These are phyloP conservation scores for Nicotiana tomentosiformis DNA, from an alignment of 257 asterid genomes.

Conservation along the genomic window DNA sequence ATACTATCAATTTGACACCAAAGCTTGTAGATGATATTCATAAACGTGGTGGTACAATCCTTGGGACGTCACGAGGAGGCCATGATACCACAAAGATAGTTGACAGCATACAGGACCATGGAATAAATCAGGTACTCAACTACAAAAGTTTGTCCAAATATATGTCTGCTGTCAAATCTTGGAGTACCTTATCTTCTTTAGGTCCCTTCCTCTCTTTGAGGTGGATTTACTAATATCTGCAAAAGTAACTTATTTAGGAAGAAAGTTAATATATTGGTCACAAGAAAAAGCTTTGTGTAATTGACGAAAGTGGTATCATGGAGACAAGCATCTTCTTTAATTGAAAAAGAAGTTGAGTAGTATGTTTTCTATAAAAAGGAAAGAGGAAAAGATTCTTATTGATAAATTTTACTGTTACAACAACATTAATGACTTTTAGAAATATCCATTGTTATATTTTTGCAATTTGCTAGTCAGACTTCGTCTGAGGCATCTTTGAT, in stretches of 20 bases:
- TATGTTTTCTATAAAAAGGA: not conserved
- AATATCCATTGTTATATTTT: not conserved
- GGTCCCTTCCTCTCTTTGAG: not conserved
- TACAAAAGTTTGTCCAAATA: slow-evolving; percentile 12
- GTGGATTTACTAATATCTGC: not conserved
- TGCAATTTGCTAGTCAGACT: not conserved
- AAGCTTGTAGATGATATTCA: slow-evolving; percentile 85
- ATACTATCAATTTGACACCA: slow-evolving; percentile 68
- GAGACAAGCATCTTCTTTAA: not conserved
- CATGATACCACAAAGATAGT: slow-evolving; percentile 89
- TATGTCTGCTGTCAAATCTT: not conserved
- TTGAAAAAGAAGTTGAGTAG: not conserved
- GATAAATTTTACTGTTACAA: not conserved
- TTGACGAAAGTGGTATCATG: not conserved
- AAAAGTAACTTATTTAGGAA: not conserved
- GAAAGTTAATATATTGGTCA: not conserved
- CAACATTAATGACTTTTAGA: not conserved
- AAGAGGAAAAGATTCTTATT: not conserved
- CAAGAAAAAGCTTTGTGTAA: not conserved
- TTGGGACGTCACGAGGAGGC: slow-evolving; percentile 98
- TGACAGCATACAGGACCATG: slow-evolving; percentile 96
- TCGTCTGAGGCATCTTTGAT: not conserved
- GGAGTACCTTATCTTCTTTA: not conserved
- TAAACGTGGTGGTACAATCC: slow-evolving; percentile 94
- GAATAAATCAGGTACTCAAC: slow-evolving; percentile 76